These are phyloP conservation scores for Leptographium wingfieldii DNA, from an alignment of 2,329 filamentous ascomycete genomes.

Conservation along the genomic window DNA sequence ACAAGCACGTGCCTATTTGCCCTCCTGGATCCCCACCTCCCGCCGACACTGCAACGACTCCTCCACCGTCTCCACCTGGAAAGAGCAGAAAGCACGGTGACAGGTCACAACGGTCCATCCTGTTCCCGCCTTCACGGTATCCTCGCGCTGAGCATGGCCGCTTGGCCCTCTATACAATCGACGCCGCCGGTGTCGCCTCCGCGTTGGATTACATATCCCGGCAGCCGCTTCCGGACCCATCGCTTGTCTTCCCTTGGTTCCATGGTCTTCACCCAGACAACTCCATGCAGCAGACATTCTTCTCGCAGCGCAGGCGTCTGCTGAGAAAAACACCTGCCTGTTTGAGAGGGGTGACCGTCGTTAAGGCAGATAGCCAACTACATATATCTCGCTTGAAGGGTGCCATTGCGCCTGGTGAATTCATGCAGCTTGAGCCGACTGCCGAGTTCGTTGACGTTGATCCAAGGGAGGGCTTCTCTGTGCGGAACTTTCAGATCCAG, in stretches of 20 bases:
- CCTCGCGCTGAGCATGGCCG: conserved; percentile 29
- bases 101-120: conserved; percentile 51
- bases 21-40: conserved; percentile 58
- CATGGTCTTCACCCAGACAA: conserved; percentile 88
- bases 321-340: conserved; percentile 60
- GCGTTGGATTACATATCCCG: conserved; percentile 65
- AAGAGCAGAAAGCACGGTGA: neutral
- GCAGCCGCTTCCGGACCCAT: conserved; percentile 72
- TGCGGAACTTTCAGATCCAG: conserved; percentile 96
- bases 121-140: conserved; percentile 61
- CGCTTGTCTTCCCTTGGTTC: conserved; percentile 89
- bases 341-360: conserved; percentile 67
- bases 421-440: conserved; percentile 42
- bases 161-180: conserved; percentile 59
- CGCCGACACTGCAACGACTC: conserved; percentile 2
- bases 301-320: conserved; percentile 63
- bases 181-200: conserved; percentile 52
- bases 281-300: conserved; percentile 79
- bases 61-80: conserved; percentile 34
- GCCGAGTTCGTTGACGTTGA: conserved; percentile 70
- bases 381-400: conserved; percentile 67
- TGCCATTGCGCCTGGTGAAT: conserved; percentile 69
- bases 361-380: conserved; percentile 81
- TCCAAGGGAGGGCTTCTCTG: conserved; percentile 81
- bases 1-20: conserved; percentile 83